These are phyloP conservation scores for Cerioporus squamosus DNA, from an alignment of 1,284 basidiomycete species.

Conservation along the genomic window DNA sequence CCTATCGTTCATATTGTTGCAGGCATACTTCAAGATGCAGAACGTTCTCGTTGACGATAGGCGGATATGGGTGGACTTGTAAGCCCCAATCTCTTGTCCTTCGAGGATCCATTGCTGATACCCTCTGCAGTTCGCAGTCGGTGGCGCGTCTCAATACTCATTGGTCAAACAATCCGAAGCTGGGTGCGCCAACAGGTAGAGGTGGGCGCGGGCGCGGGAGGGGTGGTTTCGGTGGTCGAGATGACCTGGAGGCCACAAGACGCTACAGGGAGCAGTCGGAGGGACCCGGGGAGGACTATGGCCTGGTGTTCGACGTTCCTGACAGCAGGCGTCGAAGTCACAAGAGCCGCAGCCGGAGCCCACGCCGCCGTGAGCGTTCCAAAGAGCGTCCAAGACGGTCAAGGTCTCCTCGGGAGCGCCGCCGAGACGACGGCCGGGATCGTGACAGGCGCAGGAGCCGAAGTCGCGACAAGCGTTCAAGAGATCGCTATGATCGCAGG, in stretches of 20 bases:
- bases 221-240: conserved; percentile 67
- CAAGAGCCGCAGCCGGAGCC: conserved; percentile 33
- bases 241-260: conserved; percentile 72
- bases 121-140: conserved; percentile 78
- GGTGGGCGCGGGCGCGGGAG: conserved; percentile 33
- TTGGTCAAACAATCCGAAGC: conserved; percentile 77
- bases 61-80: conserved; percentile 99
- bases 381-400: conserved; percentile 24
- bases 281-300: conserved; percentile 48
- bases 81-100: conserved; percentile 30
- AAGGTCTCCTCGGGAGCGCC: conserved; percentile 26
- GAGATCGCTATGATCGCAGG: conserved; percentile 23
- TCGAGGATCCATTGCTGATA: conserved; percentile 18
- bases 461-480: conserved; percentile 21
- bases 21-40: conserved; percentile 99
- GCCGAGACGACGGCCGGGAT: conserved; percentile 24
- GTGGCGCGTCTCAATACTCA: conserved; percentile 75
- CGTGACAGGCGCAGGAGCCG: conserved; percentile 33
- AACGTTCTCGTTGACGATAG: conserved; percentile 99
- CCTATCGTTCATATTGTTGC: background rate
- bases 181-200: conserved; percentile 42
- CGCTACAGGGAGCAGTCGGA: conserved; percentile 58
- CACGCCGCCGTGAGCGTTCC: conserved; percentile 28
- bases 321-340: conserved; percentile 27
- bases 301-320: conserved; percentile 77